Evolutionary conservation across 2,329 filamentous ascomycete genomes (phyloP).

Genomic region (Ascochyta viciae-villosae): DNA sequence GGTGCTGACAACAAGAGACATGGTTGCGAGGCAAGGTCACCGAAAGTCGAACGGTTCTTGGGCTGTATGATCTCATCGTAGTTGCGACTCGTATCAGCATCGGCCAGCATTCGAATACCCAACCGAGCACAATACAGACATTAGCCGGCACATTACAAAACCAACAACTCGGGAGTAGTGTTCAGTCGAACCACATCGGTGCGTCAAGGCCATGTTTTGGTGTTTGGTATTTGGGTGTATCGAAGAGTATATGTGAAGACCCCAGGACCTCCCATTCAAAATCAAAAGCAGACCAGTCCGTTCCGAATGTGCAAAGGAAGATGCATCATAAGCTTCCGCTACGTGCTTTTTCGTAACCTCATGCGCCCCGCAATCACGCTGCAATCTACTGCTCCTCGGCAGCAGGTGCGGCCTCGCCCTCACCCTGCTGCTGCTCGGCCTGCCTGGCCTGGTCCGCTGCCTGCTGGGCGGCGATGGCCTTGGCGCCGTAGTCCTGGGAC

Average conservation of each 20-base stretch:
- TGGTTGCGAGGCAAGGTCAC: too few species aligned
- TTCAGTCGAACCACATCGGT: conserved; percentile 16
- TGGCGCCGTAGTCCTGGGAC: conserved; percentile 98
- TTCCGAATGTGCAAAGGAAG: conserved; percentile 44
- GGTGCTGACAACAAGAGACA: too few species aligned
- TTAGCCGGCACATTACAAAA: not conserved
- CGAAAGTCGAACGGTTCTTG: not conserved
- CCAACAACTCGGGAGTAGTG: not conserved
- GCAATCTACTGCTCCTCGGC: conserved; percentile 40
- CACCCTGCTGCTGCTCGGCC: conserved; percentile 63
- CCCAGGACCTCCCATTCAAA: conserved; percentile 33
- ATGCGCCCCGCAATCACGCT: conserved; percentile 35
- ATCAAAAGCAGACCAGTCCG: conserved; percentile 38
- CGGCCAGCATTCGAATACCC: not conserved
- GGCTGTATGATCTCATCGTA: not conserved
- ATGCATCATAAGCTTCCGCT: conserved; percentile 38
- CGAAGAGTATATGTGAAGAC: conserved; percentile 43
- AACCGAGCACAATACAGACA: not conserved
- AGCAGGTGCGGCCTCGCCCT: conserved; percentile 54
- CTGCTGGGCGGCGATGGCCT: conserved; percentile 75
- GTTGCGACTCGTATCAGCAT: not conserved
- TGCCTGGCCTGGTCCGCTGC: conserved; percentile 68
- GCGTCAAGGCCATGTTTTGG: conserved; percentile 38
- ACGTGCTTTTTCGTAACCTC: conserved; percentile 41
- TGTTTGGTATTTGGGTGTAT: conserved; percentile 37